These are phyloP conservation scores for Penicillium flavigenum DNA, from an alignment of 495 filamentous ascomycete species.

Conservation along the genomic window DNA sequence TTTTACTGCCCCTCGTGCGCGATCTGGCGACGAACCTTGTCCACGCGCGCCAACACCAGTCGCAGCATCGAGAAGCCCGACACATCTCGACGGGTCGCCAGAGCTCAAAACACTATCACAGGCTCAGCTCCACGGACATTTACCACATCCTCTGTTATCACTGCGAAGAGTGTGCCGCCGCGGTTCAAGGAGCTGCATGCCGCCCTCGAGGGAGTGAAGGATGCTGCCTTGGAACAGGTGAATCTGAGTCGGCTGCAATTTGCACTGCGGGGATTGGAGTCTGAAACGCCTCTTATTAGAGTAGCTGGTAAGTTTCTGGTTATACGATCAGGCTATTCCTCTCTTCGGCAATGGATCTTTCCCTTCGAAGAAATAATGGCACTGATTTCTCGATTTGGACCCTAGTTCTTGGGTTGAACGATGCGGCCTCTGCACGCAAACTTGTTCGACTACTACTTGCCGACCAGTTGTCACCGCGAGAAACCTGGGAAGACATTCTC, in stretches of 20 bases:
- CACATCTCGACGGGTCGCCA: constrained; percentile 9
- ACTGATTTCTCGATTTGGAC: constrained; percentile 3
- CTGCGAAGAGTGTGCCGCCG: constrained; percentile 36
- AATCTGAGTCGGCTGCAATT: constrained; percentile 77
- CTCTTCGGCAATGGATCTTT: not conserved
- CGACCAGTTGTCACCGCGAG: constrained; percentile 66
- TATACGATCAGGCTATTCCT: not conserved
- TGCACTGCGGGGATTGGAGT: constrained; percentile 72
- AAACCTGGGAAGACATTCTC: constrained; percentile 70
- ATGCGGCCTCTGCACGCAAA: constrained; percentile 50
- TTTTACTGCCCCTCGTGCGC: constrained; percentile 45
- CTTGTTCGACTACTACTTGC: constrained; percentile 71
- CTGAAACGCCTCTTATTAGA: constrained; percentile 62
- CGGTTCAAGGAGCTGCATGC: constrained; percentile 55
- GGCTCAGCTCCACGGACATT: constrained; percentile 13
- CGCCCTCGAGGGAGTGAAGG: constrained; percentile 60
- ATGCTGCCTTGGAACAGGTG: constrained; percentile 61
- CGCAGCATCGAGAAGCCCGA: constrained; percentile 13
- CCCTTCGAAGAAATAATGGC: not conserved
- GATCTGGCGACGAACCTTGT: constrained; percentile 34
- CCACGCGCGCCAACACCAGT: constrained; percentile 30
- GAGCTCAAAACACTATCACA: constrained; percentile 9
- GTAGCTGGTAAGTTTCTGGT: constrained; percentile 56
- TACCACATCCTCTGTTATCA: constrained; percentile 30
- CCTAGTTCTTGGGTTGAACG: constrained; percentile 54